phyloP scores from a whole-genome alignment of 805 yeast genomes.

The Ogataea zsoltii region DNA sequence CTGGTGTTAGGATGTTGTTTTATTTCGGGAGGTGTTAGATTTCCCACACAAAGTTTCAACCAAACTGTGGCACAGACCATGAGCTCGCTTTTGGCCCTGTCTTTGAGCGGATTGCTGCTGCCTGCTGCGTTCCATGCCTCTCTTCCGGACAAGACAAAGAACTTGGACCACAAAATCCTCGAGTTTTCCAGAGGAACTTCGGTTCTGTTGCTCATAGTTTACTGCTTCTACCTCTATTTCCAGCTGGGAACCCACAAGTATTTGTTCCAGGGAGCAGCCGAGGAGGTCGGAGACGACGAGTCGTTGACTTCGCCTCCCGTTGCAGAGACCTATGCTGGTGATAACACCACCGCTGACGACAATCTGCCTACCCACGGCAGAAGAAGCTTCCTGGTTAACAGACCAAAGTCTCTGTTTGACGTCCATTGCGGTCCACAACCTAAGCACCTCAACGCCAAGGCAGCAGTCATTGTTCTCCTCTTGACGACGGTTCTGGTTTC shows the following conservation, averaged over 20 bases:
- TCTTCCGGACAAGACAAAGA: constrained; percentile 43
- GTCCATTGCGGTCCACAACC: constrained; percentile 22
- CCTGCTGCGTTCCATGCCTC: constrained; percentile 97
- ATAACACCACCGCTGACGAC: background rate
- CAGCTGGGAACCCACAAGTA: constrained; percentile 85
- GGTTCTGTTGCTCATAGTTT: constrained; percentile 71
- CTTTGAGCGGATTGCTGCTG: constrained; percentile 82
- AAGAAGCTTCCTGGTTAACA: constrained; percentile 29
- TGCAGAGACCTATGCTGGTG: background rate
- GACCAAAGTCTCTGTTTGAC: constrained; percentile 34
- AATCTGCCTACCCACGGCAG: constrained; percentile 16
- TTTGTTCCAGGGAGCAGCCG: constrained; percentile 60
- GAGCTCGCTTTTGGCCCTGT: constrained; percentile 90
- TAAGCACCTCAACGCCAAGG: constrained; percentile 49
- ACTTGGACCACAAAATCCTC: constrained; percentile 48
- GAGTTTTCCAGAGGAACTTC: constrained; percentile 85
- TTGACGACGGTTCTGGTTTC: constrained; percentile 78
- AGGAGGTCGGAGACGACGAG: constrained; percentile 32
- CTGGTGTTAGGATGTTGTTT: constrained; percentile 96
- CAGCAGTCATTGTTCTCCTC: constrained; percentile 58
- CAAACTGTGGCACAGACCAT: constrained; percentile 98
- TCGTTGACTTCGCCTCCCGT: background rate
- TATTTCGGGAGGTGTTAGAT: constrained; percentile 85
- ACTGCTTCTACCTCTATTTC: constrained; percentile 77
- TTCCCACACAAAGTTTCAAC: constrained; percentile 84